These are phyloP conservation scores for Ananas comosus DNA, from an alignment of 176 grass and related monocot species.

Conservation along the genomic window DNA sequence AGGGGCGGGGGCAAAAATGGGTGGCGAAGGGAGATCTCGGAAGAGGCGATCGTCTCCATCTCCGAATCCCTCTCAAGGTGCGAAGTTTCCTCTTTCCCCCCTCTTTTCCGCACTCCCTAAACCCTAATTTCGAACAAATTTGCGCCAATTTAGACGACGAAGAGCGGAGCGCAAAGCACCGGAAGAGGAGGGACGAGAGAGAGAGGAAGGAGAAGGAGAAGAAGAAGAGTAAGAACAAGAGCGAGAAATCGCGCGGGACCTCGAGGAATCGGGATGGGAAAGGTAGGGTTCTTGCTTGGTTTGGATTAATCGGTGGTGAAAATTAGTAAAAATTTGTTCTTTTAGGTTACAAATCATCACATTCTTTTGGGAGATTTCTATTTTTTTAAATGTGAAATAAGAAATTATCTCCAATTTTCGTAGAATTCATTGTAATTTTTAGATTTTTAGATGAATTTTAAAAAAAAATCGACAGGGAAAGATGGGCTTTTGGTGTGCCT, in stretches of 20 bases:
- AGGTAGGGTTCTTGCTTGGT: constrained; percentile 36
- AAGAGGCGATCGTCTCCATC: constrained; percentile 50
- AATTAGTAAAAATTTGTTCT: neutral
- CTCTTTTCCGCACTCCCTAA: neutral
- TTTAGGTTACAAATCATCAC: neutral
- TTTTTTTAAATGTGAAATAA: neutral
- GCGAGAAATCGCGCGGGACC: constrained; percentile 28
- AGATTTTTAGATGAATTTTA: too few species aligned
- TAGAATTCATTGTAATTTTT: too few species aligned
- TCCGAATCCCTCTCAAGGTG: constrained; percentile 19
- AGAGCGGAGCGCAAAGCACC: constrained; percentile 41
- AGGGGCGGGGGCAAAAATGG: constrained; percentile 26
- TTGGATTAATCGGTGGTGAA: neutral
- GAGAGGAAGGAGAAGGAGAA: constrained; percentile 45
- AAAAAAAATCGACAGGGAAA: too few species aligned
- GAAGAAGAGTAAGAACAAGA: constrained; percentile 31
- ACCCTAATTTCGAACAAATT: neutral
- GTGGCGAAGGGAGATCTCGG: constrained; percentile 51
- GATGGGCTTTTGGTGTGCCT: too few species aligned
- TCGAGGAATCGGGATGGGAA: constrained; percentile 43
- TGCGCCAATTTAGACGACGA: constrained; percentile 46
- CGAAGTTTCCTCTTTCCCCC: neutral
- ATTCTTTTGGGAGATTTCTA: neutral
- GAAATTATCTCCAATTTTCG: neutral
- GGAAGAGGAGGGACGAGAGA: constrained; percentile 34